phyloP scores from a whole-genome alignment of 345 rosid genomes.

The Eucalyptus pauciflora region DNA sequence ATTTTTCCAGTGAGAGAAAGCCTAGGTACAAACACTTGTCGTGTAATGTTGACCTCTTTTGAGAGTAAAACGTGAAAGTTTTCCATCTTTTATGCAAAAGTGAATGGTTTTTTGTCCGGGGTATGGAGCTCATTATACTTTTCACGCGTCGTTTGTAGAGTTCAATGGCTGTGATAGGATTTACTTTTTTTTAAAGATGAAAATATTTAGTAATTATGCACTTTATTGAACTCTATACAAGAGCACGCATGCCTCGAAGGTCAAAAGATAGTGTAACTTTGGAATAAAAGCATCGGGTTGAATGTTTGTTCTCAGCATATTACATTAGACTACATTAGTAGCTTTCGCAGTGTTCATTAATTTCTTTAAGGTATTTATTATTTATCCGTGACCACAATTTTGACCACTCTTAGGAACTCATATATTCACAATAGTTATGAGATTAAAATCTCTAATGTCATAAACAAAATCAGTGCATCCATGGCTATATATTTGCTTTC shows the following conservation, averaged over 20 bases:
- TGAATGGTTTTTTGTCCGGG: background rate
- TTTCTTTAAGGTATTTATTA: background rate
- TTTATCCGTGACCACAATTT: background rate
- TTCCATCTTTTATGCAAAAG: background rate
- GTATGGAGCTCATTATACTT: background rate
- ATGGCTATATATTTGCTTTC: background rate
- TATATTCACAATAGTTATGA: background rate
- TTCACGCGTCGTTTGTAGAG: background rate
- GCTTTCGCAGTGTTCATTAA: background rate
- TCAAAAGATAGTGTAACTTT: background rate
- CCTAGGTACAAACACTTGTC: background rate
- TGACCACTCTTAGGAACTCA: background rate
- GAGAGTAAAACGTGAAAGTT: background rate
- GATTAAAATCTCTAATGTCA: background rate
- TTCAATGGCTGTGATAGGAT: background rate
- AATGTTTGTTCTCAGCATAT: background rate
- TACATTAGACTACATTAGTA: background rate
- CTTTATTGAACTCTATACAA: background rate
- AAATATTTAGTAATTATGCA: background rate
- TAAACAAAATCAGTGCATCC: background rate
- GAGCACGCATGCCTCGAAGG: background rate
- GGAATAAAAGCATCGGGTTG: background rate
- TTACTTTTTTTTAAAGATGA: background rate
- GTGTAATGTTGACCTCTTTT: slow-evolving; percentile 17
- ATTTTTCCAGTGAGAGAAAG: background rate